Percentiles rank a stretch among this genome's conserved stretches.
Evolutionary conservation across 192 early-diverging fungal species (phyloP).

Genomic region (Gaertneriomyces sp.): DNA sequence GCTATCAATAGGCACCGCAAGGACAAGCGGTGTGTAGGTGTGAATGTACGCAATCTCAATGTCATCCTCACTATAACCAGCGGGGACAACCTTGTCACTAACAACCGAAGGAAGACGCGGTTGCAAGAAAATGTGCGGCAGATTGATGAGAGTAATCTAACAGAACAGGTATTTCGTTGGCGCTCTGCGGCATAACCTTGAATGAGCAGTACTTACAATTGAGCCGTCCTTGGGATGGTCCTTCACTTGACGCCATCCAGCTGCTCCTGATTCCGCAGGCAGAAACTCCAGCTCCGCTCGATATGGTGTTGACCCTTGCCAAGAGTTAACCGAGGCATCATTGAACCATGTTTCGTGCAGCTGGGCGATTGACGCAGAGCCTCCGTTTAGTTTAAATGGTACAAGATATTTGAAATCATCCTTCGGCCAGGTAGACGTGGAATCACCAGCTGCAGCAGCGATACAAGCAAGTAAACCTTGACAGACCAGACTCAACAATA

Average conservation of each 20-base stretch:
- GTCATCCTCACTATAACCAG: slow-evolving; percentile 22
- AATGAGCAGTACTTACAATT: slow-evolving; percentile 3
- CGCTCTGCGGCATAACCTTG: background rate
- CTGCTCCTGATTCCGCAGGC: slow-evolving; percentile 16
- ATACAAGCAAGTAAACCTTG: too few relatives aligned
- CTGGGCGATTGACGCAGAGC: slow-evolving; percentile 19
- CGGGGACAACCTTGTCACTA: background rate
- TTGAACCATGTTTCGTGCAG: background rate
- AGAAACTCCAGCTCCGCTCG: slow-evolving; percentile 9
- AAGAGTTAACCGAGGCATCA: too few relatives aligned
- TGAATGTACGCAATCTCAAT: slow-evolving; percentile 24
- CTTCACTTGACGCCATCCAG: slow-evolving; percentile 21
- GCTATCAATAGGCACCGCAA: slow-evolving; percentile 13
- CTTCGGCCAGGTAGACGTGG: slow-evolving; percentile 4
- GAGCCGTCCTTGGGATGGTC: slow-evolving; percentile 22
- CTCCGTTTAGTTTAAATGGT: slow-evolving; percentile 19
- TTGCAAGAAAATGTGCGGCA: slow-evolving; percentile 25
- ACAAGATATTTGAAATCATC: slow-evolving; percentile 9
- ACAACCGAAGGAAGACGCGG: slow-evolving; percentile 1
- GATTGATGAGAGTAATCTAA: slow-evolving; percentile 28
- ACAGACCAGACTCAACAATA: too few relatives aligned
- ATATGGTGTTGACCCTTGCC: background rate
- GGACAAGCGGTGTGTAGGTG: slow-evolving; percentile 20
- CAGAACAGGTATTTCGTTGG: background rate
- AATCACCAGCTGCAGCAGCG: too few relatives aligned